Evolutionary conservation across 2,329 filamentous ascomycete species (phyloP).

Genomic region (Xylariaceae sp.): DNA sequence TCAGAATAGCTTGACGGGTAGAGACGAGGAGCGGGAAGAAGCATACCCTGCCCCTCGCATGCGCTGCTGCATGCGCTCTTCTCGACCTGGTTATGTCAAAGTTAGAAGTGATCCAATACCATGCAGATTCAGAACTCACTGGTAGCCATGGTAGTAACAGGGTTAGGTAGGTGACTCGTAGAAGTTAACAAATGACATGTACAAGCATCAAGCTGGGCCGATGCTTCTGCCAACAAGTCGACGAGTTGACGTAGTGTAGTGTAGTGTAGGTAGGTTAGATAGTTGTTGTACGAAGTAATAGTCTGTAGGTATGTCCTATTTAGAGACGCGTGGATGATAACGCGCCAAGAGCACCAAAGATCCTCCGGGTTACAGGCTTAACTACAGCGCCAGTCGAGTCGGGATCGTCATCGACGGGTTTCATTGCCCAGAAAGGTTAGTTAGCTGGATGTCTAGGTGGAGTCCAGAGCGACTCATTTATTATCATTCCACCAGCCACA

Average conservation of each 20-base stretch:
- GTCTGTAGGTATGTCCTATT: background rate
- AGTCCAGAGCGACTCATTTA: no score
- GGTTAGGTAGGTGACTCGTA: background rate
- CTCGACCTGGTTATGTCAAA: slow-evolving; percentile 40
- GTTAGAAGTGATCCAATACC: slow-evolving; percentile 10
- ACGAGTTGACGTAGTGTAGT: slow-evolving; percentile 1
- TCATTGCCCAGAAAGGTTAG: no score
- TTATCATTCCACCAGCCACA: no score
- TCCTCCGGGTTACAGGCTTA: background rate
- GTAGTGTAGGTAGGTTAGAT: background rate
- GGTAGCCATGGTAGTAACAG: slow-evolving; percentile 30
- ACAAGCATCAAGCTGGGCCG: background rate
- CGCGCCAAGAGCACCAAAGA: slow-evolving; percentile 9
- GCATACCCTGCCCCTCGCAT: slow-evolving; percentile 59
- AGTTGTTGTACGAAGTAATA: no score
- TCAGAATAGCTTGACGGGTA: slow-evolving; percentile 13
- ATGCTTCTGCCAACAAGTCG: background rate
- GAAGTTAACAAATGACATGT: background rate
- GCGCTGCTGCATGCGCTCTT: slow-evolving; percentile 58
- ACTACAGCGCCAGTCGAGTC: background rate
- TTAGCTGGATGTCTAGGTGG: no score
- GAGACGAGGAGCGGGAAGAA: background rate
- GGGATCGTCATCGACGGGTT: no score
- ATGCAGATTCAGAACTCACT: slow-evolving; percentile 25
- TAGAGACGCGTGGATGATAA: slow-evolving; percentile 12